These are phyloP conservation scores for Metschnikowia similis DNA, from an alignment of 805 yeast species.

Conservation along the genomic window DNA sequence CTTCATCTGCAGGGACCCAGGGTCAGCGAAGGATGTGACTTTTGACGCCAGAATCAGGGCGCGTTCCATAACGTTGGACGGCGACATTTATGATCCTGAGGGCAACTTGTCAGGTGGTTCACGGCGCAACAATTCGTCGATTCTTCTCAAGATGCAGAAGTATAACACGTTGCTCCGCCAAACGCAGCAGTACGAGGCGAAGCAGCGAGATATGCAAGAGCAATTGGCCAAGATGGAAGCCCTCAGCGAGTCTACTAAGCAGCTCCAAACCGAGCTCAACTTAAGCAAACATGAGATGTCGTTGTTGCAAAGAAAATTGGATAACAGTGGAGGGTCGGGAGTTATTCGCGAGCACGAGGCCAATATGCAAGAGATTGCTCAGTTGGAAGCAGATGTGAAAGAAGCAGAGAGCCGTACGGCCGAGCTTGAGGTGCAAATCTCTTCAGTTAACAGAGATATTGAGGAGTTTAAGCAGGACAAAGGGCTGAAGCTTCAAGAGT, in stretches of 20 bases:
- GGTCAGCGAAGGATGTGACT: constrained; percentile 84
- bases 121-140: constrained; percentile 53
- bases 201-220: constrained; percentile 36
- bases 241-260: constrained; percentile 47
- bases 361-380: constrained; percentile 43
- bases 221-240: constrained; percentile 41
- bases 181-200: constrained; percentile 38
- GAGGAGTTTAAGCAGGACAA: constrained; percentile 76
- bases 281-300: constrained; percentile 57
- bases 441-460: constrained; percentile 66
- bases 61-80: constrained; percentile 84
- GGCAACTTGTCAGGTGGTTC: constrained; percentile 98
- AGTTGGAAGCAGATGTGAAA: constrained; percentile 39
- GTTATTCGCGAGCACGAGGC: constrained; percentile 48
- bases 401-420: constrained; percentile 22
- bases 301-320: constrained; percentile 50
- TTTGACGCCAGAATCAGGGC: constrained; percentile 77
- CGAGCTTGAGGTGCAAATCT: constrained; percentile 41
- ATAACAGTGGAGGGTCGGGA: constrained; percentile 52
- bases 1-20: constrained; percentile 82
- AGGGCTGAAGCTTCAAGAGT: constrained; percentile 69
- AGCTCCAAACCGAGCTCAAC: constrained; percentile 55
- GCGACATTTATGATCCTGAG: constrained; percentile 93
- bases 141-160: constrained; percentile 62
- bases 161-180: constrained; percentile 46